Percentiles rank a stretch among this genome's conserved stretches.
phyloP scores from a whole-genome alignment of 176 grass and related monocot genomes.

The Rhynchospora tenuis region DNA sequence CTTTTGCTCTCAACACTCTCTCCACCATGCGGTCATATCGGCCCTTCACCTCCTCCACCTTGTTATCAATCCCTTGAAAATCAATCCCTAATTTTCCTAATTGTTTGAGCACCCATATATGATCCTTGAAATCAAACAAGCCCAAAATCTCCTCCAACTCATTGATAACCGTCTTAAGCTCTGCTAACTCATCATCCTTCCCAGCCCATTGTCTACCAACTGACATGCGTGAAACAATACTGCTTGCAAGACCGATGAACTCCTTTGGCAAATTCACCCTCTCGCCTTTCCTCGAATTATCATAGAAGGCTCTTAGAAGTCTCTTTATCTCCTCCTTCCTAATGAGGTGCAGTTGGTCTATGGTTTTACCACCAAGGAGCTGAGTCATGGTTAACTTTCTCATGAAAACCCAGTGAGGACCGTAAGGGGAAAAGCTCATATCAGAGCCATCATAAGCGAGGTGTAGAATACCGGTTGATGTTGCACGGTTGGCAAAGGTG shows the following conservation, averaged over 20 bases:
- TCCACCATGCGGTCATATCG: conserved; percentile 60
- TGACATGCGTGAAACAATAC: conserved; percentile 46
- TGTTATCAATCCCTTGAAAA: conserved; percentile 49
- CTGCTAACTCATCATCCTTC: conserved; percentile 30
- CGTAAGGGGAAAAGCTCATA: conserved; percentile 55
- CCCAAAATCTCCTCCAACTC: conserved; percentile 44
- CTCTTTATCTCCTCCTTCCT: conserved; percentile 40
- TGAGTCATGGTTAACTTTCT: conserved; percentile 64
- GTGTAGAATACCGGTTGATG: conserved; percentile 16
- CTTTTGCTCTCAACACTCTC: conserved; percentile 26
- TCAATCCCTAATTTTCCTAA: conserved; percentile 27
- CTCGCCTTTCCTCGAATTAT: not conserved
- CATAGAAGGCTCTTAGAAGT: conserved; percentile 22
- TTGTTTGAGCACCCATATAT: conserved; percentile 34
- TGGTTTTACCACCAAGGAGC: conserved; percentile 49
- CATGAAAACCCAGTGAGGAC: conserved; percentile 71
- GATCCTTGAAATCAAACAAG: conserved; percentile 53
- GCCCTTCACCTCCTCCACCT: conserved; percentile 27
- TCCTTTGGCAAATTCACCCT: conserved; percentile 28
- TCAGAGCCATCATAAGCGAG: conserved; percentile 51
- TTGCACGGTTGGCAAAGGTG: conserved; percentile 48
- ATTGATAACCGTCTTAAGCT: conserved; percentile 32
- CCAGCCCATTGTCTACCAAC: conserved; percentile 31
- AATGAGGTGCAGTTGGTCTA: conserved; percentile 42
- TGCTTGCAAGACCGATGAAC: conserved; percentile 47